Percentiles rank a stretch among this genome's conserved stretches.
These are phyloP conservation scores for Fusarium brevicatenulatum DNA, from an alignment of 2,329 filamentous ascomycete species.

Conservation along the genomic window DNA sequence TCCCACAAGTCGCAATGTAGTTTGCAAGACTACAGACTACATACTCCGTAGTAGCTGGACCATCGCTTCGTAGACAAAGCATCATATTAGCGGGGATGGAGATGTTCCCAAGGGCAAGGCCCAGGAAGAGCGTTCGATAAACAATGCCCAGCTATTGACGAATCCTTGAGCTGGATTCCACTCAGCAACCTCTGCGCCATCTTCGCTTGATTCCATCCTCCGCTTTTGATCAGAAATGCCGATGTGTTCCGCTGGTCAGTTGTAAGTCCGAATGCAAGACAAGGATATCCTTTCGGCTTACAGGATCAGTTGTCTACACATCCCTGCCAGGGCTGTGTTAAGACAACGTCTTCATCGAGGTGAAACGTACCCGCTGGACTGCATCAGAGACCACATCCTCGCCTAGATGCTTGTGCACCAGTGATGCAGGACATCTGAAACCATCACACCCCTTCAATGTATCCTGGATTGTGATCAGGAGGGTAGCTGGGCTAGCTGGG, in stretches of 20 bases:
- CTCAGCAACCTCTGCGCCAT: slow-evolving; percentile 13
- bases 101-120: slow-evolving; percentile 26
- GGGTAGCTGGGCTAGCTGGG: slow-evolving; percentile 13
- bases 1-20: slow-evolving; percentile 36
- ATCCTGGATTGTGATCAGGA: slow-evolving; percentile 11
- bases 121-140: slow-evolving; percentile 23
- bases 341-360: slow-evolving; percentile 48
- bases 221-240: slow-evolving; percentile 10
- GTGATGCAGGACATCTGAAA: slow-evolving; percentile 43
- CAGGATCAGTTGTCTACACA: slow-evolving; percentile 33
- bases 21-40: not conserved
- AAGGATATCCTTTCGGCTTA: slow-evolving; percentile 33
- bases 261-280: slow-evolving; percentile 26
- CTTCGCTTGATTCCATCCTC: slow-evolving; percentile 13
- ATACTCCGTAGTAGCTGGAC: not conserved
- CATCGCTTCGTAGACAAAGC: slow-evolving; percentile 10
- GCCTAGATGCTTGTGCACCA: slow-evolving; percentile 49
- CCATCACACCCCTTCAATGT: slow-evolving; percentile 35
- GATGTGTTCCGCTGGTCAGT: slow-evolving; percentile 29
- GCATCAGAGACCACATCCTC: slow-evolving; percentile 52
- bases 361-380: slow-evolving; percentile 64
- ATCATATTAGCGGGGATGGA: slow-evolving; percentile 32
- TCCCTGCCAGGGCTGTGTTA: slow-evolving; percentile 43
- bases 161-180: slow-evolving; percentile 22
- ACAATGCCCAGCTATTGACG: slow-evolving; percentile 31